Evolutionary conservation across 2,329 filamentous ascomycete genomes (phyloP).

Genomic region (Aspergillus persii): DNA sequence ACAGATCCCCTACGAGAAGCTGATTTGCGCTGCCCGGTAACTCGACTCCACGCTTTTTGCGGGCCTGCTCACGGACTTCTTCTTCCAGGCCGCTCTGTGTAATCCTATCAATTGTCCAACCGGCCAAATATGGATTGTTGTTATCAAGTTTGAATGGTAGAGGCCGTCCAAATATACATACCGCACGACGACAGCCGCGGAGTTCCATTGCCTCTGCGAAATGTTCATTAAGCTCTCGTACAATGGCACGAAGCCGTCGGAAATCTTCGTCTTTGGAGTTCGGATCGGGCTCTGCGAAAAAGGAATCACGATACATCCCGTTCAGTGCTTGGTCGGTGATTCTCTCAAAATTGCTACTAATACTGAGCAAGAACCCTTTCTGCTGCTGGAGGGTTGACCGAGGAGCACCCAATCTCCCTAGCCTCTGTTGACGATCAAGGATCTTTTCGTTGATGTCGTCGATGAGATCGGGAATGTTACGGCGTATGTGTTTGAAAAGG

Average conservation of each 20-base stretch:
- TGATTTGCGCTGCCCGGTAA: constrained; percentile 35
- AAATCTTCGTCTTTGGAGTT: constrained; percentile 16
- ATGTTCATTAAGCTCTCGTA: constrained; percentile 25
- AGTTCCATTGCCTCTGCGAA: constrained; percentile 27
- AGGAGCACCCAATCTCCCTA: constrained; percentile 25
- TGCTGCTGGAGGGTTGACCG: constrained; percentile 26
- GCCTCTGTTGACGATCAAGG: constrained; percentile 30
- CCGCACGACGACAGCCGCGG: constrained; percentile 15
- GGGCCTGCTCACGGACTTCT: constrained; percentile 27
- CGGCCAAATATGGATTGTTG: constrained; percentile 14
- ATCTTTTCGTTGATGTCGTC: constrained; percentile 33
- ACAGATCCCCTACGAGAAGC: constrained; percentile 31
- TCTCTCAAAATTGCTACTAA: constrained; percentile 39
- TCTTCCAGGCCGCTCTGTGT: constrained; percentile 4
- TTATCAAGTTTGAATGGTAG: too few relatives aligned
- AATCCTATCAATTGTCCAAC: too few relatives aligned
- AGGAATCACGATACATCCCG: constrained; percentile 42
- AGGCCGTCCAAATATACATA: neutral
- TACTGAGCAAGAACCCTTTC: constrained; percentile 28
- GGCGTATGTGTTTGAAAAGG: constrained; percentile 28
- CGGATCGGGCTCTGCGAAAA: constrained; percentile 32
- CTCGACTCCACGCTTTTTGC: constrained; percentile 31
- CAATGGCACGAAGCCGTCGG: constrained; percentile 28
- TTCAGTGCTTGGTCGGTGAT: constrained; percentile 41
- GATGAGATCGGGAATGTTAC: constrained; percentile 37